Conservation (phyloP, 2,329 filamentous ascomycete species). For the Alternaria gaisen region DNA sequence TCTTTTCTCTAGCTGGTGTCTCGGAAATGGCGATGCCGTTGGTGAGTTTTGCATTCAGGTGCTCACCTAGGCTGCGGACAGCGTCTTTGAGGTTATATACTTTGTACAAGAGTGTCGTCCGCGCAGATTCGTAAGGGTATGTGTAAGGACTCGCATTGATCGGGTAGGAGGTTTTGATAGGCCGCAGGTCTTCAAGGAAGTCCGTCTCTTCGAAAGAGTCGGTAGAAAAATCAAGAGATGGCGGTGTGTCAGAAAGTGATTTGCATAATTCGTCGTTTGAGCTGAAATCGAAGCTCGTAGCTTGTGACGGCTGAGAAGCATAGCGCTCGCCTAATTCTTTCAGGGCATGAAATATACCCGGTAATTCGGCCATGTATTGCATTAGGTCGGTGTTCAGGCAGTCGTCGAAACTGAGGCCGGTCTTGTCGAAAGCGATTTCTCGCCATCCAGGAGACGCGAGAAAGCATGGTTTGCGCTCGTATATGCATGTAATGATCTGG, state of each 20-base stretch:
- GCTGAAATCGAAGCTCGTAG: constrained; percentile 11
- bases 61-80: constrained; percentile 28
- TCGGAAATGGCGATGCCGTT: constrained; percentile 35
- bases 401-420: constrained; percentile 36
- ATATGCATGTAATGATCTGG: constrained; percentile 46
- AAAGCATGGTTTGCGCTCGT: constrained; percentile 42
- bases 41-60: constrained; percentile 33
- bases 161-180: constrained; percentile 13
- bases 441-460: constrained; percentile 42
- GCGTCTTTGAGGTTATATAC: constrained; percentile 35
- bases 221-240: constrained; percentile 32
- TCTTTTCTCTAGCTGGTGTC: constrained; percentile 26
- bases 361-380: constrained; percentile 39
- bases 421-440: constrained; percentile 46
- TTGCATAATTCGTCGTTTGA: constrained; percentile 7
- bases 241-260: constrained; percentile 23
- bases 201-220: constrained; percentile 26
- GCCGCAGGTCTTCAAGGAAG: constrained; percentile 20
- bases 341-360: constrained; percentile 38
- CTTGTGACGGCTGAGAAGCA: constrained; percentile 3
- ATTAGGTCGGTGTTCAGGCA: constrained; percentile 40
- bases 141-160: neutral
- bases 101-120: constrained; percentile 31
- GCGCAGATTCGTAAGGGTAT: constrained; percentile 16
- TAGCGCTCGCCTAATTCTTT: constrained; percentile 26